phyloP scores from a whole-genome alignment of 208 protist genomes.

The Strigomonas culicis region DNA sequence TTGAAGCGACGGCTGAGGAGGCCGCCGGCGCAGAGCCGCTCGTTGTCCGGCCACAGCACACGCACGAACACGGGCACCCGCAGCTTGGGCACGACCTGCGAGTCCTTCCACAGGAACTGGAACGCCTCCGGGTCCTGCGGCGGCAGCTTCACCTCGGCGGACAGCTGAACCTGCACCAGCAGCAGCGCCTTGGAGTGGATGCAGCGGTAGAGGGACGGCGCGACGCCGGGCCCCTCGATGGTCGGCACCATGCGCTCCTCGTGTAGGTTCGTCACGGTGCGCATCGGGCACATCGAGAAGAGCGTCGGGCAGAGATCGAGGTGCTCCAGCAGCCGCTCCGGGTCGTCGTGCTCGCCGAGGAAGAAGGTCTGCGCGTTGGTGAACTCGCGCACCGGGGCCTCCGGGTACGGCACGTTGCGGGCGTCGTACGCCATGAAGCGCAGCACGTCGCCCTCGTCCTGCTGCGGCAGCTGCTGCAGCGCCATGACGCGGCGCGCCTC shows the following conservation, averaged over 20 bases:
- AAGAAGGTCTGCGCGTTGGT: constrained; percentile 83
- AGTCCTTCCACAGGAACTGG: constrained; percentile 82
- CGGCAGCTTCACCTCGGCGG: constrained; percentile 88
- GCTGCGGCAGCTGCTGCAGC: constrained; percentile 54
- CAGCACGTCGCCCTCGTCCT: constrained; percentile 61
- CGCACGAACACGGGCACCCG: constrained; percentile 84
- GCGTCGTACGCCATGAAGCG: constrained; percentile 79
- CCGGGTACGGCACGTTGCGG: constrained; percentile 67
- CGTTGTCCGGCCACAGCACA: constrained; percentile 80
- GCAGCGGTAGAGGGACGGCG: constrained; percentile 77
- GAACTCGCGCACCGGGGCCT: constrained; percentile 77
- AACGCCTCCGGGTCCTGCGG: constrained; percentile 85
- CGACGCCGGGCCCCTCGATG: constrained; percentile 80
- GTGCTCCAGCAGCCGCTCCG: constrained; percentile 78
- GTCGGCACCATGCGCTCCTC: constrained; percentile 73
- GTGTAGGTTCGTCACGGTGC: constrained; percentile 72
- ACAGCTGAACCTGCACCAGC: constrained; percentile 82
- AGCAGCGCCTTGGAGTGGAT: constrained; percentile 85
- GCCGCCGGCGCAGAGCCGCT: constrained; percentile 58
- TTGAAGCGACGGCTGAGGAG: constrained; percentile 67
- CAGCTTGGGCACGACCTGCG: constrained; percentile 79
- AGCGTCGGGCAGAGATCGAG: constrained; percentile 83
- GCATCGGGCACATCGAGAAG: constrained; percentile 80
- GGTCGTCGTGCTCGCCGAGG: constrained; percentile 86
- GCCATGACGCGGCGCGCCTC: constrained; percentile 53